phyloP scores from a whole-genome alignment of 352 stramenopile genomes.

The Globisporangium radiosum region DNA sequence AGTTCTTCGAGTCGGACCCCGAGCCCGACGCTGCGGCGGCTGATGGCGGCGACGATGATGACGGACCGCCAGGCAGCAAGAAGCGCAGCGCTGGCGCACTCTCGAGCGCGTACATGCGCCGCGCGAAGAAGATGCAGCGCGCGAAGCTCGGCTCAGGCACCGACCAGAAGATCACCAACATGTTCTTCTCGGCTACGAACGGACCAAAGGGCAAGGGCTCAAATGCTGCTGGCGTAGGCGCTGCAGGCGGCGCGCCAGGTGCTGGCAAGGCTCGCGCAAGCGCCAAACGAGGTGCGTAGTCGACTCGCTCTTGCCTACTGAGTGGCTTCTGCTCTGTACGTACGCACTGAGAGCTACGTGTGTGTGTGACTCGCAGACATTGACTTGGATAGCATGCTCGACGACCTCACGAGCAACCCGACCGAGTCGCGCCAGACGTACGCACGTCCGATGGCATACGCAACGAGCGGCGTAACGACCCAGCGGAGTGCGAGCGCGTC shows the following conservation, averaged over 20 bases:
- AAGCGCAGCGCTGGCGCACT: conserved; percentile 73
- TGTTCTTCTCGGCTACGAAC: conserved; percentile 73
- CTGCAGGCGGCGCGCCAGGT: conserved; percentile 13
- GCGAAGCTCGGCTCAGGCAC: conserved; percentile 65
- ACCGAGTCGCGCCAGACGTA: conserved; percentile 52
- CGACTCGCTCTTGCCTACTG: neutral
- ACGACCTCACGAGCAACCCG: conserved; percentile 80
- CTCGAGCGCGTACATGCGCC: conserved; percentile 65
- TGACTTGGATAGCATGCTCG: conserved; percentile 82
- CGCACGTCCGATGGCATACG: conserved; percentile 47
- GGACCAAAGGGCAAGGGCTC: conserved; percentile 27
- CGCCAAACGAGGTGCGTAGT: conserved; percentile 36
- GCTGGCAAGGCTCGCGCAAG: conserved; percentile 9
- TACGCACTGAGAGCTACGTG: neutral
- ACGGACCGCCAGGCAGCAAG: conserved; percentile 26
- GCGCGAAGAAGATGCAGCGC: conserved; percentile 80
- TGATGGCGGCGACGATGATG: conserved; percentile 32
- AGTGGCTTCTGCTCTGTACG: neutral
- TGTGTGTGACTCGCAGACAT: conserved; percentile 39
- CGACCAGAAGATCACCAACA: conserved; percentile 86
- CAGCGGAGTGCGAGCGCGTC: conserved; percentile 12
- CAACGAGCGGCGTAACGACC: conserved; percentile 28
- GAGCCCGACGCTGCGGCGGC: conserved; percentile 36
- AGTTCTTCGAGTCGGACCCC: conserved; percentile 83
- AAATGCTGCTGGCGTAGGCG: neutral